phyloP scores from a whole-genome alignment of 148 eudicot species.

The Bassia scoparia region DNA sequence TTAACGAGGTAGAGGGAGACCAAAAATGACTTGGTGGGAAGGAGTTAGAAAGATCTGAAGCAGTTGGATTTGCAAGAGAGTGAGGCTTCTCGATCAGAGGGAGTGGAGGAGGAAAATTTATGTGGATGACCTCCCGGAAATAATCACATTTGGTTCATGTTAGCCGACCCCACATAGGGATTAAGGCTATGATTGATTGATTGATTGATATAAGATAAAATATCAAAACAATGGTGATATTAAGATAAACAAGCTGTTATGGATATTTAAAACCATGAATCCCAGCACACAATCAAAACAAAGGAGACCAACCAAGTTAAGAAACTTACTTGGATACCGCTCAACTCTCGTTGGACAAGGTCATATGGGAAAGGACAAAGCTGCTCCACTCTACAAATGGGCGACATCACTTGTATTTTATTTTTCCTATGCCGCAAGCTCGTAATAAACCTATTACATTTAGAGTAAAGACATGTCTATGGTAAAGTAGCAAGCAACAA shows the following conservation, averaged over 20 bases:
- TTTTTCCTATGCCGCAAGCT: constrained; percentile 78
- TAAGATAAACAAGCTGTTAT: neutral
- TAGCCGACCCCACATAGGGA: too few species aligned
- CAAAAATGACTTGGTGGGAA: too few species aligned
- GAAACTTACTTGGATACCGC: constrained; percentile 86
- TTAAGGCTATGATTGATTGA: too few species aligned
- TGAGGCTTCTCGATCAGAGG: too few species aligned
- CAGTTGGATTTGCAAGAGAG: too few species aligned
- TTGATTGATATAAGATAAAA: too few species aligned
- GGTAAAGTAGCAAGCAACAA: neutral
- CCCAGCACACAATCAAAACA: neutral
- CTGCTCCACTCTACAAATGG: constrained; percentile 87
- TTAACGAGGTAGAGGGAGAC: too few species aligned
- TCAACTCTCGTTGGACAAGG: constrained; percentile 80
- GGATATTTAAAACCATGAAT: neutral
- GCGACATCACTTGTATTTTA: constrained; percentile 57
- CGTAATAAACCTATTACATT: constrained; percentile 69
- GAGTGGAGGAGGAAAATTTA: too few species aligned
- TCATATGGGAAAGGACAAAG: constrained; percentile 95
- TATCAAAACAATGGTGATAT: too few species aligned
- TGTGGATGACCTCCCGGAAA: too few species aligned
- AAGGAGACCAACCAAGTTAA: neutral
- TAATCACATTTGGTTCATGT: too few species aligned
- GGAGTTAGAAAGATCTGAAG: too few species aligned
- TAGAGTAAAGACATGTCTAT: neutral